Evolutionary conservation across 768 basidiomycete genomes (phyloP).

Genomic region (Cystobasidium ongulense): DNA sequence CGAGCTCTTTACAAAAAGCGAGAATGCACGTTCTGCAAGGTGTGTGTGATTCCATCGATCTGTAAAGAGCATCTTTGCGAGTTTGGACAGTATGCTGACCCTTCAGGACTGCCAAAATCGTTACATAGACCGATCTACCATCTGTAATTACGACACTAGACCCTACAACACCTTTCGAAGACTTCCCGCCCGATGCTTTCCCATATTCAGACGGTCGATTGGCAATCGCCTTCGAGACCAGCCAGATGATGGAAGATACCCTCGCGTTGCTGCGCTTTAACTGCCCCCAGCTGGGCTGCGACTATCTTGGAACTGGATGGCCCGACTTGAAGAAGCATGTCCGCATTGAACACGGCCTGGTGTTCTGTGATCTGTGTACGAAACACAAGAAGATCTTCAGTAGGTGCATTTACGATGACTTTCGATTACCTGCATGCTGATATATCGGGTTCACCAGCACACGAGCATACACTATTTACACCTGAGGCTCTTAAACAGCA

Average conservation of each 20-base stretch:
- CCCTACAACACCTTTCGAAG: conserved; percentile 37
- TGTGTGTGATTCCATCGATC: conserved; percentile 43
- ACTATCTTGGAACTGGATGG: conserved; percentile 79
- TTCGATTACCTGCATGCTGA: not conserved
- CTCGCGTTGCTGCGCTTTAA: conserved; percentile 86
- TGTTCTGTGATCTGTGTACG: conserved; percentile 84
- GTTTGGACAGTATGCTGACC: too few species aligned
- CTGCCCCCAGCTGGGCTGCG: conserved; percentile 73
- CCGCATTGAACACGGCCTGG: conserved; percentile 61
- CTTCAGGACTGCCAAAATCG: too few species aligned
- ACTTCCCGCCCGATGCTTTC: conserved; percentile 32
- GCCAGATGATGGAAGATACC: conserved; percentile 91
- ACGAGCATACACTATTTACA: conserved; percentile 82
- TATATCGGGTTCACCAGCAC: conserved; percentile 46
- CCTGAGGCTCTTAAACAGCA: conserved; percentile 46
- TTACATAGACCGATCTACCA: conserved; percentile 40
- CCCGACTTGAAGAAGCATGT: conserved; percentile 77
- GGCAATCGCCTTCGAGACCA: conserved; percentile 74
- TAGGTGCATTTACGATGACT: not conserved
- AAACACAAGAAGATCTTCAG: conserved; percentile 81
- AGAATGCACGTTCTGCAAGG: conserved; percentile 96
- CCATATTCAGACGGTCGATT: conserved; percentile 47
- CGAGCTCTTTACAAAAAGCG: conserved; percentile 85
- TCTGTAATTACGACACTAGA: conserved; percentile 41
- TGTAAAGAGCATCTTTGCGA: conserved; percentile 29